Conservation (phyloP, 352 stramenopile species). For the Aphanomyces astaci region DNA sequence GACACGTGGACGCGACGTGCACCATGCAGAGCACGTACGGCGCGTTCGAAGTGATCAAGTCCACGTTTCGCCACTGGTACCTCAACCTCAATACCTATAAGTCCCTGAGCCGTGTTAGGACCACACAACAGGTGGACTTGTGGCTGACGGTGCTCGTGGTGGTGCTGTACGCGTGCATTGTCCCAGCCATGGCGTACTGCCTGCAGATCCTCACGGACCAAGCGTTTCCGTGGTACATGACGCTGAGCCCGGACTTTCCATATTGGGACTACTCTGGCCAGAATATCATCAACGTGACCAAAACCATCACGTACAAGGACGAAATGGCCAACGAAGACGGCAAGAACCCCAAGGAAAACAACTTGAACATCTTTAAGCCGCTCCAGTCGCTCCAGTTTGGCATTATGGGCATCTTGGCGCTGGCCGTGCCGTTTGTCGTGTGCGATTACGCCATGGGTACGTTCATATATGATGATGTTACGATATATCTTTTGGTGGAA, state of each 20-base stretch:
- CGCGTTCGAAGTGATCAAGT: constrained; percentile 62
- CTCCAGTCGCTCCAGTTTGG: constrained; percentile 38
- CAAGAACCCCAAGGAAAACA: background rate
- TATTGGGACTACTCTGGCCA: background rate
- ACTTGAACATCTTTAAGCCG: background rate
- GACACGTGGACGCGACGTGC: constrained; percentile 71
- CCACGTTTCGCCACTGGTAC: constrained; percentile 76
- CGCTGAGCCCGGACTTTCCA: background rate
- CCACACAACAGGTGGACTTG: constrained; percentile 64
- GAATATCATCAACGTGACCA: background rate
- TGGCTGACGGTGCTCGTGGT: constrained; percentile 70
- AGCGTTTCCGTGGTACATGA: constrained; percentile 37
- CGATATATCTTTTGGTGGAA: no score
- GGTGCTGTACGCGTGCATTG: constrained; percentile 75
- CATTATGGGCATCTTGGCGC: constrained; percentile 54
- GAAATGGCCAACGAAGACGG: background rate
- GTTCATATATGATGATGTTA: background rate
- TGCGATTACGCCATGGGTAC: constrained; percentile 59
- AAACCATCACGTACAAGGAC: background rate
- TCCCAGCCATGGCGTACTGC: constrained; percentile 68
- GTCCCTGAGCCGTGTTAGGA: background rate
- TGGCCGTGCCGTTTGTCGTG: constrained; percentile 75
- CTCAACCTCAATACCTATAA: background rate
- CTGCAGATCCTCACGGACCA: constrained; percentile 28
- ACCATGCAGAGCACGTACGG: constrained; percentile 57